Base-by-base conservation (phyloP, 2,329 filamentous ascomycete species). In the Phyllosticta citriasiana region DNA sequence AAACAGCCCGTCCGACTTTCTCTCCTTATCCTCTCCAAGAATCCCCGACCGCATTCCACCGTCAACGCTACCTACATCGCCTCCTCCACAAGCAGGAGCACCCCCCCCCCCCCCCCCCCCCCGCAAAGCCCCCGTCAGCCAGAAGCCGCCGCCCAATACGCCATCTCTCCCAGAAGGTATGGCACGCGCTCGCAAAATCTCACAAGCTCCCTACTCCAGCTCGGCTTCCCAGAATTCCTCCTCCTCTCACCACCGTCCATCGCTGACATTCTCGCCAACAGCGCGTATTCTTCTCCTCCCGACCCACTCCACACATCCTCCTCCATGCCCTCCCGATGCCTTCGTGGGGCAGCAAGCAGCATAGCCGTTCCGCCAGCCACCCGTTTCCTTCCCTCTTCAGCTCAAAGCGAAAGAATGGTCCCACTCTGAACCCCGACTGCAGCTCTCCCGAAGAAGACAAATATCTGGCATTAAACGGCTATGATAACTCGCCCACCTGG, bases 361-460 rank as follows among this genome's bases (percentile, higher is more conserved):
- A 61, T 25, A 61, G 24, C 40, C 84, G 88, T 60, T 92, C 89
- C 60, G 83, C 88, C 77, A 94, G 89, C 79, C 87, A 93, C 68
- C 89, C 89, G 10, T 88, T 93, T 65, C 87, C 88, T 7, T 86
- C 84, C 19, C 74, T 91, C 33, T 89, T 92, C 69, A 80, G 82
- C 64, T 85, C 72, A n/a, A 40, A 53, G 53, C 26, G 53, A 57
- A 53, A 54, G 81, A 77, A 68, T 79, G 76, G 67, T 73, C 74
- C 60, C 74, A 84, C 66, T 54, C 62, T 67, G 53, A 62, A 55
- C 56, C 65, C 58, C 33, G 65, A 61, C 35, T 68, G 68, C 35
- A 51, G 16, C 33, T 51, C 55, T 12, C 25, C 55, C 55, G 60
- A 57, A 2, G 30, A 57, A 16, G 51, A 61, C 25, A 56, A 51